These are phyloP conservation scores for Escovopsis sp. DNA, from an alignment of 2,329 filamentous ascomycete species.

Conservation along the genomic window DNA sequence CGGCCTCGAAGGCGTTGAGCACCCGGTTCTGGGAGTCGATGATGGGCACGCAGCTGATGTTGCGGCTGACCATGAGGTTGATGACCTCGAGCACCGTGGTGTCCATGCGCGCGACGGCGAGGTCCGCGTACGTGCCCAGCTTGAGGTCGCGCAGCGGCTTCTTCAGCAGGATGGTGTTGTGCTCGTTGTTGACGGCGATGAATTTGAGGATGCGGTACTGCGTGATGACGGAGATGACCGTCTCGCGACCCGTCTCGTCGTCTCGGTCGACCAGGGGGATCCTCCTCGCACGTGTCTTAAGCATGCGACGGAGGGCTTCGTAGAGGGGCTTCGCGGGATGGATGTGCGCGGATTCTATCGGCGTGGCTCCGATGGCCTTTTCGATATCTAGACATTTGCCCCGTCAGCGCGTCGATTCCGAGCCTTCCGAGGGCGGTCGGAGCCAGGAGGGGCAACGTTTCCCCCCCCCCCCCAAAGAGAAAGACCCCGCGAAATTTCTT, in stretches of 20 bases:
- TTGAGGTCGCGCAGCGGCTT: slow-evolving; percentile 75
- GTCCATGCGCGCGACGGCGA: slow-evolving; percentile 76
- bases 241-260: slow-evolving; percentile 81
- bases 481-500: background rate
- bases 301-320: slow-evolving; percentile 88
- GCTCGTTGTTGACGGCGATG: slow-evolving; percentile 80
- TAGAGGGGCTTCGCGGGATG: slow-evolving; percentile 82
- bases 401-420: slow-evolving; percentile 6
- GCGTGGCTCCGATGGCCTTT: slow-evolving; percentile 76
- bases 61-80: slow-evolving; percentile 78
- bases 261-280: slow-evolving; percentile 91
- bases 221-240: slow-evolving; percentile 91
- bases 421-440: too few relatives aligned
- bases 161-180: slow-evolving; percentile 74
- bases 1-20: slow-evolving; percentile 92
- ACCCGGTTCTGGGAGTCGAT: slow-evolving; percentile 63
- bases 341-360: slow-evolving; percentile 91
- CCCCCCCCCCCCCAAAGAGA: background rate
- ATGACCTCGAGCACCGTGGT: slow-evolving; percentile 90
- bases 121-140: slow-evolving; percentile 67
- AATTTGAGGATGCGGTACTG: slow-evolving; percentile 98
- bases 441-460: background rate
- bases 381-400: slow-evolving; percentile 57
- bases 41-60: slow-evolving; percentile 90
- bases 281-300: slow-evolving; percentile 78